Evolutionary conservation across 2,329 filamentous ascomycete species (phyloP).

Genomic region (Aspergillus sp.): DNA sequence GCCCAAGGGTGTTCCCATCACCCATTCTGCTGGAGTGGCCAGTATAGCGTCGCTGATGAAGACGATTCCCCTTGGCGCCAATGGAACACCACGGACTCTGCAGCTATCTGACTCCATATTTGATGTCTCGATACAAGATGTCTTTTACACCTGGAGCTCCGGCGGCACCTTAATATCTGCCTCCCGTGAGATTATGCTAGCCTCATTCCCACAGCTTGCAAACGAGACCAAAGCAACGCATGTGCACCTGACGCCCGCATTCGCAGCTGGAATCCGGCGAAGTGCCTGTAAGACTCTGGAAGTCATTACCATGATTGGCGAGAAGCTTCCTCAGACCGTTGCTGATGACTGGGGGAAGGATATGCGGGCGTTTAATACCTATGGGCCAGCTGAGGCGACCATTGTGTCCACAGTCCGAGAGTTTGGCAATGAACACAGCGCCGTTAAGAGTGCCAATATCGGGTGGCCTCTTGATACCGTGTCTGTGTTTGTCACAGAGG

Average conservation of each 20-base stretch:
- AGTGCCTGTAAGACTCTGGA: slow-evolving; percentile 26
- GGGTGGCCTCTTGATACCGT: slow-evolving; percentile 33
- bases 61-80: slow-evolving; percentile 30
- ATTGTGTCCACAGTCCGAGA: slow-evolving; percentile 33
- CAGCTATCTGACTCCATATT: slow-evolving; percentile 43
- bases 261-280: slow-evolving; percentile 30
- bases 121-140: slow-evolving; percentile 40
- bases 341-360: slow-evolving; percentile 39
- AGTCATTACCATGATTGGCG: slow-evolving; percentile 37
- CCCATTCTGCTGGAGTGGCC: slow-evolving; percentile 34
- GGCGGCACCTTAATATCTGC: slow-evolving; percentile 29
- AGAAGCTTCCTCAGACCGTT: slow-evolving; percentile 32
- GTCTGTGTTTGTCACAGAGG: slow-evolving; percentile 29
- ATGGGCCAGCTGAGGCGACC: slow-evolving; percentile 41
- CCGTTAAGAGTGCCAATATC: slow-evolving; percentile 30
- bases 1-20: slow-evolving; percentile 42
- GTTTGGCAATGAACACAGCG: slow-evolving; percentile 25
- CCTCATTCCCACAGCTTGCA: slow-evolving; percentile 27
- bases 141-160: slow-evolving; percentile 32
- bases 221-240: slow-evolving; percentile 29
- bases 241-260: slow-evolving; percentile 33
- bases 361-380: slow-evolving; percentile 38
- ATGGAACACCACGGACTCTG: slow-evolving; percentile 30
- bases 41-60: slow-evolving; percentile 36
- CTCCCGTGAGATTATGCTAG: slow-evolving; percentile 29